Evolutionary conservation across 129 eudicot species (phyloP).

Genomic region (Escallonia rubra): DNA sequence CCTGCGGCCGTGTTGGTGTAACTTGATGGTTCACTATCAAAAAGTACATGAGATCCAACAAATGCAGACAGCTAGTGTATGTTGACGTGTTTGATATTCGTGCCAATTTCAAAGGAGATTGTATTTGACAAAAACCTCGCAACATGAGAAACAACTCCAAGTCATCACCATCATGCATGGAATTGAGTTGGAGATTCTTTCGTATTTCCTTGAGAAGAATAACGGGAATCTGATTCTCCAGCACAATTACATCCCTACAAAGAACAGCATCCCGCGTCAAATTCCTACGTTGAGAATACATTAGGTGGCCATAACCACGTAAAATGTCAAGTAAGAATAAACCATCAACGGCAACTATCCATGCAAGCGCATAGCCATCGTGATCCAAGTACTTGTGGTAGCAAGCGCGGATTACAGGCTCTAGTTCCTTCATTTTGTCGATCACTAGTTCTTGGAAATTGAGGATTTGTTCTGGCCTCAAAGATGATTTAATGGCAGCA

Average conservation of each 20-base stretch:
- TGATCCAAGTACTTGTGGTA: slow-evolving; percentile 21
- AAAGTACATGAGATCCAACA: slow-evolving; percentile 1
- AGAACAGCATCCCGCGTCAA: not conserved
- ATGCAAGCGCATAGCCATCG: slow-evolving; percentile 9
- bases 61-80: not conserved
- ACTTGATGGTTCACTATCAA: not conserved
- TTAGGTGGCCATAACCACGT: not conserved
- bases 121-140: slow-evolving; percentile 13
- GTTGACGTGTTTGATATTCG: not conserved
- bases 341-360: slow-evolving; percentile 19
- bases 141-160: not conserved
- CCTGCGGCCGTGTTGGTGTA: no score
- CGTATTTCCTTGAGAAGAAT: slow-evolving; percentile 20
- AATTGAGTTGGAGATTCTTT: slow-evolving; percentile 14
- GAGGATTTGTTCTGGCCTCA: not conserved
- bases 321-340: slow-evolving; percentile 13
- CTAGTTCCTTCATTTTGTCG: not conserved
- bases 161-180: not conserved
- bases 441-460: slow-evolving; percentile 3
- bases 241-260: slow-evolving; percentile 24
- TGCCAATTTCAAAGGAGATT: slow-evolving; percentile 29
- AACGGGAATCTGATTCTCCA: slow-evolving; percentile 50
- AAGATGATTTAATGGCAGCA: slow-evolving; percentile 5
- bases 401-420: slow-evolving; percentile 8
- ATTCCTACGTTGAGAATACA: no score